Conservation (phyloP, 2,329 filamentous ascomycete species). For the Beauveria brongniartii region DNA sequence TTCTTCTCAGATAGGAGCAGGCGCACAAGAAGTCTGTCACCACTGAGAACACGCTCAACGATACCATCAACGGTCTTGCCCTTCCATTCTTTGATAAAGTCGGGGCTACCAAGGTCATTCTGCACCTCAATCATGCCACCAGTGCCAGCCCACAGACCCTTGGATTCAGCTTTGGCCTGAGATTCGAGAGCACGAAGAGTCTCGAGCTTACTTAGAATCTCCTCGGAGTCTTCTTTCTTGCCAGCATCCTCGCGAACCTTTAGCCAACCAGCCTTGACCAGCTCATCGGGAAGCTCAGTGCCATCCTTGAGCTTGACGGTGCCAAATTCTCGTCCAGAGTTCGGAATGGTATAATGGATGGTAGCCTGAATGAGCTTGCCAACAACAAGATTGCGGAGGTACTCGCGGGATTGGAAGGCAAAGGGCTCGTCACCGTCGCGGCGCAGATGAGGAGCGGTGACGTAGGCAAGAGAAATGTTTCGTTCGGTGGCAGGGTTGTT, state of each 20-base stretch:
- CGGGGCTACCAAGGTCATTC: conserved; percentile 71
- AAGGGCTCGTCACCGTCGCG: conserved; percentile 88
- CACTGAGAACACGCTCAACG: conserved; percentile 84
- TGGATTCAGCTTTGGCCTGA: conserved; percentile 67
- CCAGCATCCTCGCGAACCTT: conserved; percentile 93
- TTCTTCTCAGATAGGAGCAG: conserved; percentile 72
- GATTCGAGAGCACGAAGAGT: conserved; percentile 69
- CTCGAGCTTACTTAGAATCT: conserved; percentile 63
- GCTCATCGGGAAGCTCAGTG: conserved; percentile 68
- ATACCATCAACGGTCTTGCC: conserved; percentile 77
- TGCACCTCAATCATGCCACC: conserved; percentile 64
- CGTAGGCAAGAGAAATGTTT: conserved; percentile 83
- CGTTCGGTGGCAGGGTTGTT: conserved; percentile 78
- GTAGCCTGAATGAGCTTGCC: conserved; percentile 83
- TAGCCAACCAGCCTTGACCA: conserved; percentile 82
- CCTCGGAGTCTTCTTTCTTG: conserved; percentile 78
- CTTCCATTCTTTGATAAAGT: conserved; percentile 78
- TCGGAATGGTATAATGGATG: conserved; percentile 80
- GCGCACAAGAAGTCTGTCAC: conserved; percentile 81
- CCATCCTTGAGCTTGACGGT: conserved; percentile 69
- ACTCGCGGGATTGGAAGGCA: conserved; percentile 92
- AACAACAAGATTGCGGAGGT: conserved; percentile 72
- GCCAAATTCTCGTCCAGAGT: conserved; percentile 81
- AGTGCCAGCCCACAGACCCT: conserved; percentile 69
- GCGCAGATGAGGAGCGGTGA: conserved; percentile 76